Conservation (phyloP, 1,284 basidiomycete genomes). For the Sphagnurus paluster region DNA sequence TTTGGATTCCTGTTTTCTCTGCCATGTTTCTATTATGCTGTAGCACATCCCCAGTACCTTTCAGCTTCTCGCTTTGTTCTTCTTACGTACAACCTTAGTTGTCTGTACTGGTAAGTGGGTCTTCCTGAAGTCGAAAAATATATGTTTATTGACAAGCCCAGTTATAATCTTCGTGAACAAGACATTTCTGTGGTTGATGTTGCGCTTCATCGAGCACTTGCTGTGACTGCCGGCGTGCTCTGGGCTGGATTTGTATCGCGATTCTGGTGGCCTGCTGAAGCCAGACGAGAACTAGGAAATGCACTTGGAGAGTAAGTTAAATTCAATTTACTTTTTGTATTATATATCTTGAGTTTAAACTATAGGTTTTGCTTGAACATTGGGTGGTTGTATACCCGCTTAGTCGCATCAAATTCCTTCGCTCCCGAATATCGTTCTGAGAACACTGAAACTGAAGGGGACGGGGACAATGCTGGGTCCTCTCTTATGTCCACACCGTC, state of each 20-base stretch:
- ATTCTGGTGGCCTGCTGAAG: slow-evolving; percentile 95
- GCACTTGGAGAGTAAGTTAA: slow-evolving; percentile 73
- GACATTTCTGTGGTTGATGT: slow-evolving; percentile 74
- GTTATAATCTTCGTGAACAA: slow-evolving; percentile 79
- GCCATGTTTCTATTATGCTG: slow-evolving; percentile 92
- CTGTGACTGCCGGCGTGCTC: slow-evolving; percentile 86
- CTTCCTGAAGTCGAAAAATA: slow-evolving; percentile 10
- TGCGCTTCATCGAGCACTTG: slow-evolving; percentile 74
- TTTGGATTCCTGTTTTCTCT: slow-evolving; percentile 91
- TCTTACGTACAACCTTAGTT: slow-evolving; percentile 89
- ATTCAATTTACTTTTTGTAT: background rate
- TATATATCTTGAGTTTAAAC: background rate
- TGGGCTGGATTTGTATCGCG: slow-evolving; percentile 89
- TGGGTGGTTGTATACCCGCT: slow-evolving; percentile 81
- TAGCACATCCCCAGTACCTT: slow-evolving; percentile 77
- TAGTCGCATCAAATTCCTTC: slow-evolving; percentile 78
- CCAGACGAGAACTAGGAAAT: slow-evolving; percentile 81
- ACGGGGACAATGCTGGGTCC: slow-evolving; percentile 28
- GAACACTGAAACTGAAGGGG: slow-evolving; percentile 31
- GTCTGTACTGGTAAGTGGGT: slow-evolving; percentile 73
- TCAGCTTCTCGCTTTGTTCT: slow-evolving; percentile 87
- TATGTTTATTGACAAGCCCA: slow-evolving; percentile 28
- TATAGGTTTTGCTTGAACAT: slow-evolving; percentile 78
- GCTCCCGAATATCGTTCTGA: slow-evolving; percentile 42
- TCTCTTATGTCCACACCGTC: slow-evolving; percentile 37